These are phyloP conservation scores for Gorgonomyces haynaldii DNA, from an alignment of 192 early-diverging fungal genomes.

Conservation along the genomic window DNA sequence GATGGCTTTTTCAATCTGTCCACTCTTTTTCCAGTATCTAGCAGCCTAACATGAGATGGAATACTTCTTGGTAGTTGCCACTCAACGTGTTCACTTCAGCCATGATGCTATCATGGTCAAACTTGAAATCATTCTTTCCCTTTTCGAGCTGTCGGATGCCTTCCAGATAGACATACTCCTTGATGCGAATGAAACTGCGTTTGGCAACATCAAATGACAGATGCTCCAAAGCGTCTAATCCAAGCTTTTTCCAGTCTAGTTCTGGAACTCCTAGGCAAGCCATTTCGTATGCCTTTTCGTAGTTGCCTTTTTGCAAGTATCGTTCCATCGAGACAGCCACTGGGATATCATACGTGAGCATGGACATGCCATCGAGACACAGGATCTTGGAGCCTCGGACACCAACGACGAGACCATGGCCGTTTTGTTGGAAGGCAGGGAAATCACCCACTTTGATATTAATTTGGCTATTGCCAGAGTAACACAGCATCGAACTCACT, in stretches of 20 bases:
- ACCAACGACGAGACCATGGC: slow-evolving; percentile 46
- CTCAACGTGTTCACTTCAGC: slow-evolving; percentile 35
- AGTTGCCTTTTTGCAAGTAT: slow-evolving; percentile 39
- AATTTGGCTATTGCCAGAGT: slow-evolving; percentile 31
- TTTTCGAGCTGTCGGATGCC: slow-evolving; percentile 21
- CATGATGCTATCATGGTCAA: slow-evolving; percentile 23
- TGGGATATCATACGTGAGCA: slow-evolving; percentile 41
- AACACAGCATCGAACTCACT: slow-evolving; percentile 41
- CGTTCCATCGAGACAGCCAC: slow-evolving; percentile 34
- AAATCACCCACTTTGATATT: slow-evolving; percentile 42
- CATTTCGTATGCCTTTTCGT: slow-evolving; percentile 29
- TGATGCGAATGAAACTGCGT: slow-evolving; percentile 33
- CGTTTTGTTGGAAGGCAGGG: slow-evolving; percentile 35
- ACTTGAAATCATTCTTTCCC: slow-evolving; percentile 25
- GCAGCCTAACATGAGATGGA: slow-evolving; percentile 28
- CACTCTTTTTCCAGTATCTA: slow-evolving; percentile 26
- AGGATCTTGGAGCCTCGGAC: slow-evolving; percentile 46
- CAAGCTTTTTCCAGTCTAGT: slow-evolving; percentile 40
- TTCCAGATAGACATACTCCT: slow-evolving; percentile 35
- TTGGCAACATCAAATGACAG: slow-evolving; percentile 35
- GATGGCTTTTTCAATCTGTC: slow-evolving; percentile 38
- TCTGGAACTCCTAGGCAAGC: slow-evolving; percentile 47
- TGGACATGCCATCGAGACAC: slow-evolving; percentile 35
- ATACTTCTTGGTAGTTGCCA: slow-evolving; percentile 40
- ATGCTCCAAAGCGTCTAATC: slow-evolving; percentile 31